Evolutionary conservation across 306 rosid genomes (phyloP).

Genomic region (Castanospermum australe): DNA sequence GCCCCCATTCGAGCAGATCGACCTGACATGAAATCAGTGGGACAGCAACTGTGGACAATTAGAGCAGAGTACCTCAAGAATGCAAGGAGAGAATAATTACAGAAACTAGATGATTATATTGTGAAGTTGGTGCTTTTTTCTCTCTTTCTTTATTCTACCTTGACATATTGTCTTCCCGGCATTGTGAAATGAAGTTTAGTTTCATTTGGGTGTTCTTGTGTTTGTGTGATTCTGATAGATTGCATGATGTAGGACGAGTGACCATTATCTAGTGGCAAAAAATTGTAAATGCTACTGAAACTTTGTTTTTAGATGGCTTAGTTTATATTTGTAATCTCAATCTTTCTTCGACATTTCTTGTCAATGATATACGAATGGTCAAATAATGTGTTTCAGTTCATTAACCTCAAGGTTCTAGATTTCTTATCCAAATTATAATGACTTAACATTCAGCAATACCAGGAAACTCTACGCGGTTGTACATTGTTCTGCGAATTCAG

Average conservation of each 20-base stretch:
- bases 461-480: background rate
- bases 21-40: conserved; percentile 87
- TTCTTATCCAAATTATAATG: background rate
- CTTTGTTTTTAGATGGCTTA: background rate
- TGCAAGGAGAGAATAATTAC: conserved; percentile 41
- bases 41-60: conserved; percentile 87
- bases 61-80: conserved; percentile 78
- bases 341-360: background rate
- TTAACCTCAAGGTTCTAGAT: background rate
- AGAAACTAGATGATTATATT: conserved; percentile 9
- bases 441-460: background rate
- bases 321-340: background rate
- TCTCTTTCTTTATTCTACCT: conserved; percentile 10
- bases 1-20: conserved; percentile 78
- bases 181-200: conserved; percentile 32
- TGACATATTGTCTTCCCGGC: conserved; percentile 22
- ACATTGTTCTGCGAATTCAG: background rate
- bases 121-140: background rate
- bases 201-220: conserved; percentile 18
- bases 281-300: background rate
- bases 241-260: background rate
- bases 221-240: no score
- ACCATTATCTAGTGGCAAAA: background rate
- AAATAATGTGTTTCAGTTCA: background rate
- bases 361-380: background rate